A percentile compares a stretch with the other conserved stretches of the same genome.
These are phyloP conservation scores for Candolleomyces aberdarensis DNA, from an alignment of 768 basidiomycete species.

Conservation along the genomic window DNA sequence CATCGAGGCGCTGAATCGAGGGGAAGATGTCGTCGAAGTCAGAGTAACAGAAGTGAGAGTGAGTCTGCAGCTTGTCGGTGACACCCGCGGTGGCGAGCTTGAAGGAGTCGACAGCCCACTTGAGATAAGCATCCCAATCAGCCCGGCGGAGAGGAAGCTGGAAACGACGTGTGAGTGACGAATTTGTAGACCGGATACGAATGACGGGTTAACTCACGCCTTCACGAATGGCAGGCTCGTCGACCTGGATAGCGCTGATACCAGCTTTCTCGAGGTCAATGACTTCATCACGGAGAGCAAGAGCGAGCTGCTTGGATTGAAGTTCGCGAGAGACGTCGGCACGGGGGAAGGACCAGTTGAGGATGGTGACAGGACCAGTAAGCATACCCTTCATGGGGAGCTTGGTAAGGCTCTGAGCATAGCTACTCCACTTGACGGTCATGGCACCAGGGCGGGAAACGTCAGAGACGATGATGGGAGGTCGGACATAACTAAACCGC, in stretches of 20 bases:
- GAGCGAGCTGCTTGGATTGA: constrained; percentile 97
- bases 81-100: constrained; percentile 97
- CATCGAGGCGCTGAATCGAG: constrained; percentile 93
- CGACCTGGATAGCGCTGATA: constrained; percentile 97
- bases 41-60: constrained; percentile 99
- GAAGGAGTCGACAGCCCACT: constrained; percentile 99
- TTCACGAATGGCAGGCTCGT: constrained; percentile 99
- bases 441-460: constrained; percentile 90
- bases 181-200: too few relatives aligned
- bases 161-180: too few relatives aligned
- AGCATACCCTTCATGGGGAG: constrained; percentile 99
- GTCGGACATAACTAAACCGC: constrained; percentile 79
- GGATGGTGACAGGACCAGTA: constrained; percentile 95
- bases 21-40: constrained; percentile 99
- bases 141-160: constrained; percentile 85
- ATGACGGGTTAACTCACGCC: constrained; percentile 36
- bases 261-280: constrained; percentile 95
- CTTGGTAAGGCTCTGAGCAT: constrained; percentile 91
- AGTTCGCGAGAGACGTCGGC: constrained; percentile 94
- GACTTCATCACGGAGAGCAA: constrained; percentile 98
- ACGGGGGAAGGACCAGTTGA: constrained; percentile 99
- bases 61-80: constrained; percentile 89
- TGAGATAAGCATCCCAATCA: constrained; percentile 96
- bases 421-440: constrained; percentile 95
- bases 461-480: constrained; percentile 97